A percentile compares a stretch with the other conserved stretches of the same genome.
Conservation (phyloP, 1,139 yeast genomes). For the Meyerozyma smithsonii region DNA sequence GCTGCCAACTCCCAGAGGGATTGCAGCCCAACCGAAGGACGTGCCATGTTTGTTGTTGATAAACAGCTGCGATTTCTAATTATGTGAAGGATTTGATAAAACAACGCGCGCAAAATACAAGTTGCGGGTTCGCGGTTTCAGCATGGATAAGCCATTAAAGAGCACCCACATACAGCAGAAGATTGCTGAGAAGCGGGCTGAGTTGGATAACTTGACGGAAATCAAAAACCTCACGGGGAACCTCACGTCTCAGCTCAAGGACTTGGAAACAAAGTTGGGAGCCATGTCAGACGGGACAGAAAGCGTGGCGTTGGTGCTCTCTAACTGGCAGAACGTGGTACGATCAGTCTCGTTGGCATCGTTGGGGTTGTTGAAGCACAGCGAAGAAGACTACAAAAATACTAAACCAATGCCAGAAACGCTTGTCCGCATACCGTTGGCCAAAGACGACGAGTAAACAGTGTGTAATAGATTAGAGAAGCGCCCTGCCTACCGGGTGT, state of each 20-base stretch:
- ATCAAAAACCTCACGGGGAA: conserved; percentile 44
- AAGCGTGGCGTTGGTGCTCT: conserved; percentile 48
- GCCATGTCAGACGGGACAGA: conserved; percentile 56
- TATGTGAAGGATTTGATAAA: background rate
- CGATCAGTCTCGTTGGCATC: conserved; percentile 67
- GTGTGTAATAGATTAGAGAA: background rate
- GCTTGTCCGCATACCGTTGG: conserved; percentile 59
- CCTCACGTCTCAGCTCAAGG: conserved; percentile 45
- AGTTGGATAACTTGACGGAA: conserved; percentile 47
- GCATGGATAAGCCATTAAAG: conserved; percentile 1
- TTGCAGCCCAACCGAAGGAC: conserved; percentile 2
- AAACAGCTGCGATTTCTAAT: conserved; percentile 1
- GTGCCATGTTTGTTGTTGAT: conserved; percentile 2
- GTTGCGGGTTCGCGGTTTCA: background rate
- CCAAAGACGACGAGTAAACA: conserved; percentile 19
- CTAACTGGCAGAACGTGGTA: conserved; percentile 69
- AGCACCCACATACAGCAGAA: conserved; percentile 21
- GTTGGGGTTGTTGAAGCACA: conserved; percentile 46
- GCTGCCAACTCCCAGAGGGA: conserved; percentile 1
- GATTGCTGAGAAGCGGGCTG: conserved; percentile 45
- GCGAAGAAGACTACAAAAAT: conserved; percentile 42
- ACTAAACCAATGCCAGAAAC: conserved; percentile 45
- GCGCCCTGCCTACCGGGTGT: background rate
- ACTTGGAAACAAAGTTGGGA: conserved; percentile 43
- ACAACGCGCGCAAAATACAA: background rate